A percentile compares a stretch with the other conserved stretches of the same genome.
Evolutionary conservation across 1,284 basidiomycete species (phyloP).

Genomic region (Cutaneotrichosporon spelunceum): DNA sequence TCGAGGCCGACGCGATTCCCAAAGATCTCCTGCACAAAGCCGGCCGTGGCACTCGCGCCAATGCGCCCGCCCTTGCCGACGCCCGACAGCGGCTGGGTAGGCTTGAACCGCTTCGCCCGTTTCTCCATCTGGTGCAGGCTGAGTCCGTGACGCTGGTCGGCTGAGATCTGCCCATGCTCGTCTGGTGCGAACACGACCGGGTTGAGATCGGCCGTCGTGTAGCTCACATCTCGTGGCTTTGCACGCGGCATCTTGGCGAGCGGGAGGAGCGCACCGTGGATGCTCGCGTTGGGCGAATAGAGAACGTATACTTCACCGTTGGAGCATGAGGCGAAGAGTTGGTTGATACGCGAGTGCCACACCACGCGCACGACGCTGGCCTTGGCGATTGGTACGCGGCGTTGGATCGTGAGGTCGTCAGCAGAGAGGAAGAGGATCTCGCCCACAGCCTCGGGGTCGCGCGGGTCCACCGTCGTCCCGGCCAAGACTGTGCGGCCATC

Average conservation of each 20-base stretch:
- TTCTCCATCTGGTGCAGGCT: conserved; percentile 68
- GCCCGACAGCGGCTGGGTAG: conserved; percentile 85
- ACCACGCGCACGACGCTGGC: conserved; percentile 76
- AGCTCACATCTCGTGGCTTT: conserved; percentile 74
- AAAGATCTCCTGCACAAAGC: conserved; percentile 88
- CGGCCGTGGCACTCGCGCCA: conserved; percentile 90
- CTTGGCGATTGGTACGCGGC: conserved; percentile 63
- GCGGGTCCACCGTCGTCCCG: conserved; percentile 62
- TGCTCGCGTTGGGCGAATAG: conserved; percentile 80
- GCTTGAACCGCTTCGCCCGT: conserved; percentile 81
- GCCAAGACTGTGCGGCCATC: conserved; percentile 83
- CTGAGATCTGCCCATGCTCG: conserved; percentile 71
- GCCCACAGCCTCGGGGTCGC: conserved; percentile 58
- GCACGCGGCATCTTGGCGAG: conserved; percentile 62
- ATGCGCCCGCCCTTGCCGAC: conserved; percentile 89
- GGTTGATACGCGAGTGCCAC: conserved; percentile 98
- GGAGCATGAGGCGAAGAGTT: conserved; percentile 83
- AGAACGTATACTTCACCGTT: conserved; percentile 82
- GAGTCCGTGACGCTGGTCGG: conserved; percentile 75
- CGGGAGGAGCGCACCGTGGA: conserved; percentile 86
- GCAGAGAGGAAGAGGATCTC: conserved; percentile 69
- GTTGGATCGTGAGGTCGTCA: conserved; percentile 61
- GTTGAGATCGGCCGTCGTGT: conserved; percentile 70
- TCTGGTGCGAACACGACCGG: conserved; percentile 80
- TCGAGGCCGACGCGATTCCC: conserved; percentile 55